Conservation (phyloP, 2,329 filamentous ascomycete species). For the Botrytis medusae region DNA sequence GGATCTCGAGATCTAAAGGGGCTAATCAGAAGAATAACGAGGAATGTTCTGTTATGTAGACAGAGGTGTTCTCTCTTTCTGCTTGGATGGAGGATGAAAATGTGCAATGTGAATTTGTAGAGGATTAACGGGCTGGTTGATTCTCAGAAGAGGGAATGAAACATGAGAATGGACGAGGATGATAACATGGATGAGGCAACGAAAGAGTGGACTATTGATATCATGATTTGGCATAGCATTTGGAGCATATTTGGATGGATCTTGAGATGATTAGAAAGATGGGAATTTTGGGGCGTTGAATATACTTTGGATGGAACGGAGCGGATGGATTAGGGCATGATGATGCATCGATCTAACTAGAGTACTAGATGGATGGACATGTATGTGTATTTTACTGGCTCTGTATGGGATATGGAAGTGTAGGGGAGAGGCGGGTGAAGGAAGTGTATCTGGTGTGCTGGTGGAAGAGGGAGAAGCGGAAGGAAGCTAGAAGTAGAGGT, state of each 20-base stretch:
- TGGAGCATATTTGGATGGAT: slow-evolving; percentile 12
- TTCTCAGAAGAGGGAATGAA: not conserved
- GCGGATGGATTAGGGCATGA: not conserved
- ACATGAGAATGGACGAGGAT: slow-evolving; percentile 3
- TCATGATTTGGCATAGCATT: slow-evolving; percentile 5
- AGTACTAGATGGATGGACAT: not conserved
- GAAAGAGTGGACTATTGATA: not conserved
- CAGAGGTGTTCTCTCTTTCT: not conserved
- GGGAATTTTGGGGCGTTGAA: slow-evolving; percentile 1
- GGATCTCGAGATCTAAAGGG: slow-evolving; percentile 74
- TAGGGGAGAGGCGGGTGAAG: not conserved
- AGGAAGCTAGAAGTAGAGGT: not conserved
- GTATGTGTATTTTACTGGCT: not conserved
- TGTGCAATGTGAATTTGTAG: not conserved
- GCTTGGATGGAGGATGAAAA: not conserved
- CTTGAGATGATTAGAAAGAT: not conserved
- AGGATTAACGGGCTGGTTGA: not conserved
- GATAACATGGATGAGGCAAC: not conserved
- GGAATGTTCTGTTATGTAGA: slow-evolving; percentile 81
- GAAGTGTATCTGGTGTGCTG: not conserved
- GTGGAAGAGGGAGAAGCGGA: not conserved
- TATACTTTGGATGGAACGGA: not conserved
- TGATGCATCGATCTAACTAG: not conserved
- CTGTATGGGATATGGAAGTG: not conserved
- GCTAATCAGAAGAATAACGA: slow-evolving; percentile 81